phyloP scores from a whole-genome alignment of 768 basidiomycete species.

The Leccinum boreale region DNA sequence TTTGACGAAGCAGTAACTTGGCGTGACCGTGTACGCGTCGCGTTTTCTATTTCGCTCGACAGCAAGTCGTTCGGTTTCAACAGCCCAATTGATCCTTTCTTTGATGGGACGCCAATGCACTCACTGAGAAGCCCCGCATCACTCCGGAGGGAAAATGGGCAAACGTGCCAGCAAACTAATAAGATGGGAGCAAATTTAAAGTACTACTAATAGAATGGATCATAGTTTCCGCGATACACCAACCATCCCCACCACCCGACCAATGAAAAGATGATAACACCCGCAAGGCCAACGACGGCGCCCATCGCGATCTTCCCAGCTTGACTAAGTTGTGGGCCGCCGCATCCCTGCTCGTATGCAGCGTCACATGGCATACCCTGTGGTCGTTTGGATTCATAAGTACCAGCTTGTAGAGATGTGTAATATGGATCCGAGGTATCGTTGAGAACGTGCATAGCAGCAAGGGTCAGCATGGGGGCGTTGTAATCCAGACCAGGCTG shows the following conservation, averaged over 20 bases:
- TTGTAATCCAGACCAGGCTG: conserved; percentile 86
- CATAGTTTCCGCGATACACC: conserved; percentile 23
- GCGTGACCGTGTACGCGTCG: too few species aligned
- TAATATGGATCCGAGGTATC: conserved; percentile 74
- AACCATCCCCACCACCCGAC: conserved; percentile 36
- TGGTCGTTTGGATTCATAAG: conserved; percentile 59
- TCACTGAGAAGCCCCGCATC: too few species aligned
- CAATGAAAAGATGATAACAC: conserved; percentile 51
- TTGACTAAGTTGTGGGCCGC: conserved; percentile 50
- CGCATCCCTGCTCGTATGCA: conserved; percentile 55
- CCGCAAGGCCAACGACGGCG: conserved; percentile 59
- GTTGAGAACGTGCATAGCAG: conserved; percentile 72
- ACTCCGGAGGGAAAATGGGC: neutral
- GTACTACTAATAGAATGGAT: conserved; percentile 18
- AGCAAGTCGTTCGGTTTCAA: too few species aligned
- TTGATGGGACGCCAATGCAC: too few species aligned
- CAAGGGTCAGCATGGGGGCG: conserved; percentile 83
- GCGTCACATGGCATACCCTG: conserved; percentile 75
- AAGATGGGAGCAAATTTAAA: neutral
- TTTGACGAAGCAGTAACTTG: too few species aligned
- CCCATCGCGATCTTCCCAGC: conserved; percentile 70
- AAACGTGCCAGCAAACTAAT: neutral
- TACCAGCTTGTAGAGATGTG: conserved; percentile 64
- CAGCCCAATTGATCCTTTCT: too few species aligned
- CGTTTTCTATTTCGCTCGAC: too few species aligned